These are phyloP conservation scores for Leishmania aethiopica DNA, from an alignment of 208 protist species.

Conservation along the genomic window DNA sequence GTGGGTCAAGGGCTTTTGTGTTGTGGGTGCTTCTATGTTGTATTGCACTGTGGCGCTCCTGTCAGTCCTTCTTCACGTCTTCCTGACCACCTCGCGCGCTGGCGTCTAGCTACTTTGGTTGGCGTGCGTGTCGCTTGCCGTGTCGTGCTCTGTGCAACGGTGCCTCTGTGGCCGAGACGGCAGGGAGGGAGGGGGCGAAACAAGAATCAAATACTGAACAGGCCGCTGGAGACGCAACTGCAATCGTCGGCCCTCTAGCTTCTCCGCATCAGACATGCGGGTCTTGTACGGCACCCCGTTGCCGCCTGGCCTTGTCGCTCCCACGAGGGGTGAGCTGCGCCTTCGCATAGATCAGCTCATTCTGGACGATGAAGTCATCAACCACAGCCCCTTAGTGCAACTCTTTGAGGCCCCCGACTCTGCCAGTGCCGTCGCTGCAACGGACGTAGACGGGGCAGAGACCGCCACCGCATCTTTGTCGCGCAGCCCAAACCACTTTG, in stretches of 20 bases:
- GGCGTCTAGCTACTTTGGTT: not conserved
- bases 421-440: not conserved
- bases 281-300: conserved; percentile 73
- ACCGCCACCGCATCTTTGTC: not conserved
- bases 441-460: not conserved
- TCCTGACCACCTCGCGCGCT: not conserved
- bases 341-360: conserved; percentile 84
- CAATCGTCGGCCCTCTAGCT: not conserved
- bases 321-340: conserved; percentile 80
- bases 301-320: conserved; percentile 65
- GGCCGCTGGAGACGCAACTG: not conserved
- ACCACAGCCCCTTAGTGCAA: conserved; percentile 55
- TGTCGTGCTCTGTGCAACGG: not conserved
- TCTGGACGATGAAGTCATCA: conserved; percentile 68
- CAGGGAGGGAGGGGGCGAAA: not conserved
- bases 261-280: conserved; percentile 26
- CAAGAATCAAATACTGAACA: not conserved
- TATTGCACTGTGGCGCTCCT: not conserved
- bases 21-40: not conserved
- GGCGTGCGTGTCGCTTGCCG: not conserved
- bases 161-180: not conserved
- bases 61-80: not conserved
- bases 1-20: not conserved
- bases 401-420: conserved; percentile 26
- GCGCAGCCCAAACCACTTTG: conserved; percentile 50